Evolutionary conservation across 495 filamentous ascomycete species (phyloP).

Genomic region (Annulohypoxylon moriforme): DNA sequence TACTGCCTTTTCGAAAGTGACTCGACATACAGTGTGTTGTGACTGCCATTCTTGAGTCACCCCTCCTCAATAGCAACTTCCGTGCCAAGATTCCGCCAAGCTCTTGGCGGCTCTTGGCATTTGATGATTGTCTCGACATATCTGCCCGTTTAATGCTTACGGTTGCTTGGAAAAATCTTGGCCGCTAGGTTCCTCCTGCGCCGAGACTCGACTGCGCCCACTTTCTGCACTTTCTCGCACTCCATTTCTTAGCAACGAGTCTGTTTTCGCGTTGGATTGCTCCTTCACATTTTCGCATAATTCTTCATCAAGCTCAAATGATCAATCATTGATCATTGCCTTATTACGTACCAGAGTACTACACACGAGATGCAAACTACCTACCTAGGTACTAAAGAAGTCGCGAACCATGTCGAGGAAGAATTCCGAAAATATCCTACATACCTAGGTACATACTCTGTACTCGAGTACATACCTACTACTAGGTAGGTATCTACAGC

Average conservation of each 20-base stretch:
- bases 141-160: conserved; percentile 43
- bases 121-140: conserved; percentile 51
- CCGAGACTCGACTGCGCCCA: conserved; percentile 49
- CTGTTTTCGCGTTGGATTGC: conserved; percentile 20
- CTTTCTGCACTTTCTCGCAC: conserved; percentile 28
- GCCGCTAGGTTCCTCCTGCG: conserved; percentile 47
- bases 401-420: conserved; percentile 1
- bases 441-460: neutral
- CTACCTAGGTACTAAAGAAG: conserved; percentile 5
- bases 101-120: conserved; percentile 56
- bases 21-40: conserved; percentile 4
- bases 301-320: conserved; percentile 16
- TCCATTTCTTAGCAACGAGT: conserved; percentile 33
- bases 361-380: conserved; percentile 8
- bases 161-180: conserved; percentile 39
- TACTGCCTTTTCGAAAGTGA: conserved; percentile 41
- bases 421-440: neutral
- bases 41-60: conserved; percentile 37
- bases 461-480: neutral
- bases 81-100: conserved; percentile 45
- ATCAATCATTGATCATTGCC: conserved; percentile 34
- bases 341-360: conserved; percentile 36
- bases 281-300: conserved; percentile 21
- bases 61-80: conserved; percentile 45
- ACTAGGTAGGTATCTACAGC: neutral